Conservation (phyloP, 2,329 filamentous ascomycete genomes). For the Colletotrichum truncatum region DNA sequence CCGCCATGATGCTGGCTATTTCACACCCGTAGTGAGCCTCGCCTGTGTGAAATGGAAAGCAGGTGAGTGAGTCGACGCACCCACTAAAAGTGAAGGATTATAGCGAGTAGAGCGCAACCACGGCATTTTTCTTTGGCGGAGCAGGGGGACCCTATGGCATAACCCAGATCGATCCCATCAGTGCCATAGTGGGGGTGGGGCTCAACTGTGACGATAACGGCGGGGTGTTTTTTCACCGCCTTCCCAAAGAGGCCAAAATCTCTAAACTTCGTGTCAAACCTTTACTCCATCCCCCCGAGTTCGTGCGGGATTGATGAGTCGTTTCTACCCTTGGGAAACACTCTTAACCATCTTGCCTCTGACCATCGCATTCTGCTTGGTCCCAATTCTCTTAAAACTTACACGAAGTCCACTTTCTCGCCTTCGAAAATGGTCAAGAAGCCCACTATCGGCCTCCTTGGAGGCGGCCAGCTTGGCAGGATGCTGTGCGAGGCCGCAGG, state of each 20-base stretch:
- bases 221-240: constrained; percentile 19
- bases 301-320: constrained; percentile 17
- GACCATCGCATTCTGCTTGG: background rate
- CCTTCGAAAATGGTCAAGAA: constrained; percentile 37
- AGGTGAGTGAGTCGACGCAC: background rate
- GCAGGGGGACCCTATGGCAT: constrained; percentile 17
- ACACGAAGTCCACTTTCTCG: background rate
- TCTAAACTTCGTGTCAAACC: constrained; percentile 21
- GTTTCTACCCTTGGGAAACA: constrained; percentile 16
- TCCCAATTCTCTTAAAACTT: background rate
- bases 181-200: constrained; percentile 28
- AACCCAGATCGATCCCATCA: background rate
- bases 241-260: constrained; percentile 6
- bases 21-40: background rate
- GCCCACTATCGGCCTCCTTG: constrained; percentile 61
- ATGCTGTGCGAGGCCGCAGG: constrained; percentile 92
- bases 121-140: constrained; percentile 15
- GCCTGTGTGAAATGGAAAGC: background rate
- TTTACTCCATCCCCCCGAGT: constrained; percentile 15
- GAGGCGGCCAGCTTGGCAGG: constrained; percentile 82
- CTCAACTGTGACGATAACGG: constrained; percentile 17
- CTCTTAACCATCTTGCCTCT: background rate
- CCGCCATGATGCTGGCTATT: constrained; percentile 4
- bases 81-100: constrained; percentile 9
- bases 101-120: background rate